Evolutionary conservation across 495 filamentous ascomycete species (phyloP), one percentile per base, ranked within the genome.

Genomic region (Penicillium dipodomyicola): DNA sequence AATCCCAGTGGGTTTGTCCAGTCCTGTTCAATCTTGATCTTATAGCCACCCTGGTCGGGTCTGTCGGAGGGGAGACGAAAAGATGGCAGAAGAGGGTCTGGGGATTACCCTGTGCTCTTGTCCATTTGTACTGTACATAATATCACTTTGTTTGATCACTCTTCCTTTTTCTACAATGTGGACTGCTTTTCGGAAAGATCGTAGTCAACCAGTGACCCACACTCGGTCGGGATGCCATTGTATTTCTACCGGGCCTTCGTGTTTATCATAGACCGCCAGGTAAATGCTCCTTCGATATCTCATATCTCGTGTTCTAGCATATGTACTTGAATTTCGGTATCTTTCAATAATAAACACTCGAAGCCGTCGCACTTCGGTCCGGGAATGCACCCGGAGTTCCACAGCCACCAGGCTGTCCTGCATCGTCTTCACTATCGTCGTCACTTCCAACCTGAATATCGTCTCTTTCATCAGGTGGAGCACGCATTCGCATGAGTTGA

Each of bases 371-470:
- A 5, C 62, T 69, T 23, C 74, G 65, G 30, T 73, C 70, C 0
- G 74, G 76, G 46, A 73, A 72, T 41, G 57, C 59, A 5, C 86
- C 85, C 1, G 71, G 70, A 19, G 74, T 70, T 43, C 79, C 80
- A 17, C 52, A 75, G 2, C 19, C 19, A 30, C 46, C 50, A 40
- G 44, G 4, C 76, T 72, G 33, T 60, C 67, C 41, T 72, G 67
- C 77, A 78, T 87, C 54, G 55, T 82, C 67, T 62, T 79, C 74
- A 49, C 73, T 74, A 32, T 78, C 75, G 15, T 69, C 74, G 30
- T 78, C 77, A 49, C 72, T 70, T 22, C 64, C 62, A 33, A 71
- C 65, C 4, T 53, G 57, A 23, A 67, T 45, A 25, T 75, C 69
- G 23, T 71, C 61, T 1, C 45, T 40, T 20, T 77, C 72, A 42